These are phyloP conservation scores for Corymbia citriodora DNA, from an alignment of 441 rosid species.

Conservation along the genomic window DNA sequence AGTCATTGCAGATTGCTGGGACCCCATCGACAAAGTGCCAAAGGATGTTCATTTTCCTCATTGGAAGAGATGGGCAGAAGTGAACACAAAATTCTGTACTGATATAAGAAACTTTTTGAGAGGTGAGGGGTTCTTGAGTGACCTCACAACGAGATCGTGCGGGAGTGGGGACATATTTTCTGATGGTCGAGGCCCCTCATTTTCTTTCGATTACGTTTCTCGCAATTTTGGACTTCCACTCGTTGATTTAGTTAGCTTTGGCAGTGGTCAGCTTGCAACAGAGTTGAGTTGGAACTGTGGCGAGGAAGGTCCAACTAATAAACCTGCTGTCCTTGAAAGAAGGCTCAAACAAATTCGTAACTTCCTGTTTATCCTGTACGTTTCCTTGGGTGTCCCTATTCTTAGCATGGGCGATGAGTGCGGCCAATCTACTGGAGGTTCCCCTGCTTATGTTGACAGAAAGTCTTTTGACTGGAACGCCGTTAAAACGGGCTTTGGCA, in stretches of 20 bases:
- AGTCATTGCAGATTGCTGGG: constrained; percentile 77
- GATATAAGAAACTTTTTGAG: constrained; percentile 69
- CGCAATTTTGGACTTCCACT: constrained; percentile 82
- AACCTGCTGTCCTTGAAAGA: constrained; percentile 60
- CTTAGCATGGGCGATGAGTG: constrained; percentile 97
- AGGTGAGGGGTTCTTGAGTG: constrained; percentile 69
- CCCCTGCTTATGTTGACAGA: constrained; percentile 39
- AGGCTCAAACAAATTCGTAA: constrained; percentile 82
- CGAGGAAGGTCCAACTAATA: constrained; percentile 81
- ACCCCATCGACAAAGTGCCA: constrained; percentile 31
- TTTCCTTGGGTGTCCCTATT: constrained; percentile 81
- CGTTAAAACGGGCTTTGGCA: constrained; percentile 52
- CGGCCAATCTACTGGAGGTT: constrained; percentile 76
- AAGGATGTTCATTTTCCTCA: constrained; percentile 65
- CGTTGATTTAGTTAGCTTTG: constrained; percentile 85
- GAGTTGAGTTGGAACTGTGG: constrained; percentile 96
- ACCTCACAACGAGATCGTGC: constrained; percentile 84
- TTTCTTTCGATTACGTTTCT: constrained; percentile 66
- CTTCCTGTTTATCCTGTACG: constrained; percentile 63
- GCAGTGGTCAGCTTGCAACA: constrained; percentile 36
- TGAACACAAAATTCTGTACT: constrained; percentile 53
- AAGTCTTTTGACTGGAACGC: constrained; percentile 69
- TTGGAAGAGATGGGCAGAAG: constrained; percentile 92
- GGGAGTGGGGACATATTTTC: constrained; percentile 86
- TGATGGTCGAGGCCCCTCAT: constrained; percentile 84